A percentile compares a stretch with the other conserved stretches of the same genome.
Conservation (phyloP, 495 filamentous ascomycete species). For the Tuber melanosporum region DNA sequence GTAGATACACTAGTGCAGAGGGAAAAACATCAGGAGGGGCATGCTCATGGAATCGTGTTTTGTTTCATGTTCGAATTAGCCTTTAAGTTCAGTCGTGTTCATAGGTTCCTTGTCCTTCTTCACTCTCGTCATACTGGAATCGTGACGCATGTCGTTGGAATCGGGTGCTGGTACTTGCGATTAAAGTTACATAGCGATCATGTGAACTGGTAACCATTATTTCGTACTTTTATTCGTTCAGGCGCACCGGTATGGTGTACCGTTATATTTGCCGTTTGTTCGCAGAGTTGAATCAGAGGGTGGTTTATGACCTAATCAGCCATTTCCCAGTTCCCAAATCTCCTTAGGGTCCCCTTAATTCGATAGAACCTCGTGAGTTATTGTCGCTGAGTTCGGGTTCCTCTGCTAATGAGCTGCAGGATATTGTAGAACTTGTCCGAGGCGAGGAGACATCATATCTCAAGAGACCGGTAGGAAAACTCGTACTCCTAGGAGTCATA, state of each 20-base stretch:
- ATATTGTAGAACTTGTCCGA: not conserved
- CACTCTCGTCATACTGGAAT: not conserved
- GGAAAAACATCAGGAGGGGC: not conserved
- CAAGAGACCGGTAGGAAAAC: constrained; percentile 24
- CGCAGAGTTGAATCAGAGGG: constrained; percentile 19
- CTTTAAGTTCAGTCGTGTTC: not conserved
- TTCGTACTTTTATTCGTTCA: not conserved
- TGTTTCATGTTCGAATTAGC: not conserved
- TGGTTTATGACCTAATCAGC: constrained; percentile 23
- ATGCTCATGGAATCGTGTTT: not conserved
- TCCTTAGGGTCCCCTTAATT: constrained; percentile 12
- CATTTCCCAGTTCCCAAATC: constrained; percentile 30
- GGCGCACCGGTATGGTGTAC: not conserved
- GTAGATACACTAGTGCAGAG: not conserved
- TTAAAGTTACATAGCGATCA: not conserved
- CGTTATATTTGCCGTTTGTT: constrained; percentile 10
- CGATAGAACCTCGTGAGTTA: not conserved
- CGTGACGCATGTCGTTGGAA: not conserved
- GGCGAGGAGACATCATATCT: constrained; percentile 11
- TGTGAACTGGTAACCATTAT: not conserved
- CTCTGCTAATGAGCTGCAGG: not conserved
- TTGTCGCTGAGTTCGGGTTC: not conserved
- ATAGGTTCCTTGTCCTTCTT: not conserved
- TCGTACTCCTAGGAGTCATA: constrained; percentile 33
- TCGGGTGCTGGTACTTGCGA: not conserved